A percentile compares a stretch with the other conserved stretches of the same genome.
Conservation (phyloP, 441 rosid species). For the Breynia disticha region DNA sequence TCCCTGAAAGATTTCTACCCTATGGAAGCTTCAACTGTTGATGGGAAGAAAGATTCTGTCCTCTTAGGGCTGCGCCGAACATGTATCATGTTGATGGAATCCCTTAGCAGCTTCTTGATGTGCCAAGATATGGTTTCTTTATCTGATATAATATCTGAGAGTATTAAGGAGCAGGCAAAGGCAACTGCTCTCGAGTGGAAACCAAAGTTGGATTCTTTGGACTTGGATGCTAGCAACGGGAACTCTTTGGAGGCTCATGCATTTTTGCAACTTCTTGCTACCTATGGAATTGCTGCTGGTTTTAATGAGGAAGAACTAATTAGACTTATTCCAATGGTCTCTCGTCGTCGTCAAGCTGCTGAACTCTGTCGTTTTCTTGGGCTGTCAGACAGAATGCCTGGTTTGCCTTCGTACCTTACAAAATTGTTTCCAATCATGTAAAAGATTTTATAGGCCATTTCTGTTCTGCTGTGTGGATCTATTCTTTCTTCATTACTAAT, state of each 20-base stretch:
- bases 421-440: neutral
- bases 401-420: conserved; percentile 27
- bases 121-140: conserved; percentile 33
- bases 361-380: conserved; percentile 89
- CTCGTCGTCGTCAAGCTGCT: conserved; percentile 96
- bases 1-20: conserved; percentile 80
- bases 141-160: conserved; percentile 48
- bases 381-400: conserved; percentile 84
- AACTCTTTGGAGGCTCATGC: conserved; percentile 99
- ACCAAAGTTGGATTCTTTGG: conserved; percentile 67
- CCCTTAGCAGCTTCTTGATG: conserved; percentile 65
- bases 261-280: conserved; percentile 82
- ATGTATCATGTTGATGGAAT: conserved; percentile 97
- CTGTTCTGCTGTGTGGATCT: neutral
- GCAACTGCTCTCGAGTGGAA: conserved; percentile 78
- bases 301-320: conserved; percentile 59
- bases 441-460: neutral
- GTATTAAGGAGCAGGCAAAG: conserved; percentile 62
- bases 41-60: conserved; percentile 80
- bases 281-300: conserved; percentile 74
- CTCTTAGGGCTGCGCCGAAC: conserved; percentile 89
- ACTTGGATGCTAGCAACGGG: conserved; percentile 80
- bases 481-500: conserved; percentile 1
- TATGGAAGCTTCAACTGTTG: conserved; percentile 37
- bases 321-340: conserved; percentile 87